Evolutionary conservation across 1,139 yeast genomes (phyloP).

Genomic region (Candida sp.): DNA sequence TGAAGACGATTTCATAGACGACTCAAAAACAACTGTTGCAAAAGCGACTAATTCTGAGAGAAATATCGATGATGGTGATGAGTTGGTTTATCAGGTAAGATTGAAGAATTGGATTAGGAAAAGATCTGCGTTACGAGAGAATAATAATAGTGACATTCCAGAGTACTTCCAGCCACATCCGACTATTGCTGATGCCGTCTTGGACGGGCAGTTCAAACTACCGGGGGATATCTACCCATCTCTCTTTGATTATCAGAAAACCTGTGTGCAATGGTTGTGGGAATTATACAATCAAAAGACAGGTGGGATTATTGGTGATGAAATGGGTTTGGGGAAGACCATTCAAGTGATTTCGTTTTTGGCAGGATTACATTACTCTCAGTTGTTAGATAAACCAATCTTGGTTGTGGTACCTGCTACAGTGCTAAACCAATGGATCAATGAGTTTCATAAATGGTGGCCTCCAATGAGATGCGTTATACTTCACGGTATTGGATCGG

Average conservation of each 20-base stretch:
- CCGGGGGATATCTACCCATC: conserved; percentile 93
- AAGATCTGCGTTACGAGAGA: conserved; percentile 33
- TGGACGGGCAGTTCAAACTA: conserved; percentile 64
- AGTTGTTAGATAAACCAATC: conserved; percentile 70
- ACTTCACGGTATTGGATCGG: conserved; percentile 89
- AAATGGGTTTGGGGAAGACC: conserved; percentile 97
- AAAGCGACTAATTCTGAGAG: conserved; percentile 15
- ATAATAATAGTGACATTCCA: conserved; percentile 25
- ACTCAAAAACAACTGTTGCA: conserved; percentile 8
- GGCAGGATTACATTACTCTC: conserved; percentile 87
- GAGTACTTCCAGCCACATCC: conserved; percentile 83
- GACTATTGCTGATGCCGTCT: conserved; percentile 63
- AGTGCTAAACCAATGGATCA: conserved; percentile 93
- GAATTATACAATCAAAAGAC: conserved; percentile 83
- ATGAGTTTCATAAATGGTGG: conserved; percentile 97
- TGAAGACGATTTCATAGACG: conserved; percentile 10
- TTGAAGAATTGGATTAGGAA: conserved; percentile 55
- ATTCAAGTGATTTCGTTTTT: conserved; percentile 87
- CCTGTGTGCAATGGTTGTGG: conserved; percentile 81
- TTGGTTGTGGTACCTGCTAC: conserved; percentile 96
- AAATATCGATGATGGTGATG: conserved; percentile 80
- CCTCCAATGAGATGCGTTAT: conserved; percentile 88
- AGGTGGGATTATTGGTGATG: conserved; percentile 97
- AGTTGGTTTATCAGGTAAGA: conserved; percentile 54
- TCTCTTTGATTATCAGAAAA: conserved; percentile 88